Base-by-base conservation (phyloP, 2,329 filamentous ascomycete genomes). In the Penicillium paneum region DNA sequence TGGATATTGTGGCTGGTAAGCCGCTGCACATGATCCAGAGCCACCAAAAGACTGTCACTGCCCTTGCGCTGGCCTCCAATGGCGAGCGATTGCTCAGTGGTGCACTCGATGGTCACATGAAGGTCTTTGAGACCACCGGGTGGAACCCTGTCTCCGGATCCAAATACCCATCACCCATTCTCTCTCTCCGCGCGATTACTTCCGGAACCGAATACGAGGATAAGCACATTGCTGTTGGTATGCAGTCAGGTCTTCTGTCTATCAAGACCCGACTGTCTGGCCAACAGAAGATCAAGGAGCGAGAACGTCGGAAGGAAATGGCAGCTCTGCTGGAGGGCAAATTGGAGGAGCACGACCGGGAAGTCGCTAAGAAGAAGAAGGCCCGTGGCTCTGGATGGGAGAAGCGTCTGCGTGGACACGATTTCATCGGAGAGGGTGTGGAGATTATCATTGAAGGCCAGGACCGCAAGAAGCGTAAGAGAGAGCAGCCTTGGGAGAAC, bases 121-220 rank as follows among this genome's bases (percentile, higher is more conserved):
- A 99, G 76, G 85, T 99, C 36, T 97, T 96, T 67, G 93, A 97
- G 75, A 97, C 92, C 1, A 87, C 86, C 0, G 87, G 85, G 47
- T 99, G 94, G 94, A 96, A 97, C 69, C 90, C 97, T 8, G 92
- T 97, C n/a, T 88, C 90, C 36, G 93, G 90, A 48, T 85, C 89
- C 57, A 99, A 97, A 76, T 99, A 97, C 74, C 87, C 91, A 5
- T 89, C 91, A 1, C 94, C 94, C 1, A 89, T 99, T 54, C 83
- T 99, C 12, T 89, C 91, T 10, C 82, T 97, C 55, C 84, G 83
- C 56, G 88, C 96, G 40, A 84, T 97, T 60, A 80, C 82, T 12
- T 80, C 84, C 8, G 86, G 86, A n/a, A 71, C 79, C 12, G 82
- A 83, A 50, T 81, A 83, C 47, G 89, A 92, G 65, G 94, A 99